These are phyloP conservation scores for Asterionellopsis glacialis DNA, from an alignment of 108 stramenopile genomes.

Conservation along the genomic window DNA sequence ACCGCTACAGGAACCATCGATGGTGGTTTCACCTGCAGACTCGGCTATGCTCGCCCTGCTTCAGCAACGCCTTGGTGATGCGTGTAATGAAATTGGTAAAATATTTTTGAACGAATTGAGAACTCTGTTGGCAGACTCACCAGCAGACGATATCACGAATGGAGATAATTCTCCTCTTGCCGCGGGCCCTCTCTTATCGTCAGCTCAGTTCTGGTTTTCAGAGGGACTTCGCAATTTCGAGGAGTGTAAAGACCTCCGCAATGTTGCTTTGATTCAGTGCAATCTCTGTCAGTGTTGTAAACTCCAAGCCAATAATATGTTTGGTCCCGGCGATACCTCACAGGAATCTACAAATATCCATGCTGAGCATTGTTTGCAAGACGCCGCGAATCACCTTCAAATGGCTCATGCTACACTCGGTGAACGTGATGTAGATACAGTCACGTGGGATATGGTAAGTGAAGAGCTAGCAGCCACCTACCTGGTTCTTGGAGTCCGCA, in stretches of 20 bases:
- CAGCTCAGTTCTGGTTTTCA: slow-evolving; percentile 81
- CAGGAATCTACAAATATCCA: slow-evolving; percentile 30
- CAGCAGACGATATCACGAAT: not conserved
- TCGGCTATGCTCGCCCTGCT: slow-evolving; percentile 41
- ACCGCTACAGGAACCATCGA: not conserved
- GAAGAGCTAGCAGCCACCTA: slow-evolving; percentile 75
- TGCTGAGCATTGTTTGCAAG: slow-evolving; percentile 71
- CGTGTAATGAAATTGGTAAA: slow-evolving; percentile 83
- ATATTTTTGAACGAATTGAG: slow-evolving; percentile 55
- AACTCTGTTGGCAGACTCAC: slow-evolving; percentile 30
- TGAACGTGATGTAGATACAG: slow-evolving; percentile 57
- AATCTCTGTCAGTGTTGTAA: slow-evolving; percentile 82
- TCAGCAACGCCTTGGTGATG: slow-evolving; percentile 76
- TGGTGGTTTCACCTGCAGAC: not conserved
- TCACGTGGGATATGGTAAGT: slow-evolving; percentile 85
- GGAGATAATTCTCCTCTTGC: slow-evolving; percentile 10
- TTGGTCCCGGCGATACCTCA: slow-evolving; percentile 20
- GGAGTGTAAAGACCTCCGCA: slow-evolving; percentile 51
- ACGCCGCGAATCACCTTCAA: slow-evolving; percentile 69
- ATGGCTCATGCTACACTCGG: slow-evolving; percentile 68
- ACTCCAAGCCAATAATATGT: slow-evolving; percentile 61
- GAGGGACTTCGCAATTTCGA: slow-evolving; percentile 62
- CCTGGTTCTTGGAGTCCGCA: slow-evolving; percentile 73
- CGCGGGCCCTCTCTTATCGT: slow-evolving; percentile 51
- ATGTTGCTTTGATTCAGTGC: slow-evolving; percentile 69